A percentile compares a stretch with the other conserved stretches of the same genome.
Evolutionary conservation across 306 rosid species (phyloP).

Genomic region (Vigna nakashimae): DNA sequence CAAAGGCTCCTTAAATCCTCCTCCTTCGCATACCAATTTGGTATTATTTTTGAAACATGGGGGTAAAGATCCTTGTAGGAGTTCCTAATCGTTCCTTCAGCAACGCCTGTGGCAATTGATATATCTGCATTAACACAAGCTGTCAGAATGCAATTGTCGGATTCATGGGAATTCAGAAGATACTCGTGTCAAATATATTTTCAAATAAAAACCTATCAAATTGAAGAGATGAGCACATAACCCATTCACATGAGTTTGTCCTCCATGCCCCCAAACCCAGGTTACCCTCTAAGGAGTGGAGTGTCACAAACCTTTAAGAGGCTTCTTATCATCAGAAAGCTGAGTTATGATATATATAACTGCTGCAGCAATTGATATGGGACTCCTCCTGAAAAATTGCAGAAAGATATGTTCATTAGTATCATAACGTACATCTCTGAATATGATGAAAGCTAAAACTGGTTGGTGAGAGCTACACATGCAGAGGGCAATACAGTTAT

Average conservation of each 20-base stretch:
- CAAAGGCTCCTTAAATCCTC: constrained; percentile 89
- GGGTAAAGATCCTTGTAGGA: constrained; percentile 92
- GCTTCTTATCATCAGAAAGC: constrained; percentile 91
- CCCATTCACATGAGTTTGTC: not conserved
- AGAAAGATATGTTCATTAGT: constrained; percentile 14
- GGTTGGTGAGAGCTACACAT: not conserved
- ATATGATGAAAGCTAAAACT: constrained; percentile 15
- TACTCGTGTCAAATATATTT: not conserved
- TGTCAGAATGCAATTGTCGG: not conserved
- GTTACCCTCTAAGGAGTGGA: not conserved
- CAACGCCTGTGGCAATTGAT: constrained; percentile 92
- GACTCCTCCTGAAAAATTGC: constrained; percentile 86
- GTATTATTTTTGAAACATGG: constrained; percentile 92
- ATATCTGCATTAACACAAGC: constrained; percentile 69
- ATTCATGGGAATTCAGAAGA: not conserved
- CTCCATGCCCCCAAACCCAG: constrained; percentile 26
- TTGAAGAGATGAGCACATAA: not conserved
- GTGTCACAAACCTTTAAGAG: constrained; percentile 74
- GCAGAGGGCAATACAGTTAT: constrained; percentile 16
- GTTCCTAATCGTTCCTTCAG: constrained; percentile 96
- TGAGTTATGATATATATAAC: constrained; percentile 93
- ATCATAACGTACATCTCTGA: not conserved
- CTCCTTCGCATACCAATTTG: constrained; percentile 90
- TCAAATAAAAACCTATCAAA: not conserved
- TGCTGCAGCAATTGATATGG: constrained; percentile 97